Evolutionary conservation across 805 yeast genomes (phyloP).

Genomic region (Saccharomyces jurei): DNA sequence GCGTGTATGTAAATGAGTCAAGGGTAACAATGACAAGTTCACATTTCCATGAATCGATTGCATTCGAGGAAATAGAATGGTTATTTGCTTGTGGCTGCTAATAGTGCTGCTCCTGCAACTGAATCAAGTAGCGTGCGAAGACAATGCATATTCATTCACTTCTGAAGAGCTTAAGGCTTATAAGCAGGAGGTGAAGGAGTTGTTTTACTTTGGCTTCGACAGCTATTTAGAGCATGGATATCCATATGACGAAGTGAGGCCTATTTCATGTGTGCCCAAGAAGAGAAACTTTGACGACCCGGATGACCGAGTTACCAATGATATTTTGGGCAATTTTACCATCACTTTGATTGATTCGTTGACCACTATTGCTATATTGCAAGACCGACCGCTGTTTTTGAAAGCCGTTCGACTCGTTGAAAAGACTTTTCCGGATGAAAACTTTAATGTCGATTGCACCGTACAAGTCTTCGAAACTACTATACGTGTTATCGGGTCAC

Average conservation of each 20-base stretch:
- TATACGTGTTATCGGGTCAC: slow-evolving; percentile 75
- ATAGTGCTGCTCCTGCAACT: not conserved
- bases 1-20: slow-evolving; percentile 5
- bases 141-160: slow-evolving; percentile 19
- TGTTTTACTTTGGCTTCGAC: slow-evolving; percentile 71
- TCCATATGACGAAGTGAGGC: slow-evolving; percentile 77
- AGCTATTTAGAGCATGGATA: slow-evolving; percentile 62
- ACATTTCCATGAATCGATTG: not conserved
- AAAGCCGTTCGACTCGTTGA: slow-evolving; percentile 37
- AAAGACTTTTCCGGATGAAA: slow-evolving; percentile 23
- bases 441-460: slow-evolving; percentile 56
- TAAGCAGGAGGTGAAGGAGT: slow-evolving; percentile 40
- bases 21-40: slow-evolving; percentile 1
- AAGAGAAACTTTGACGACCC: slow-evolving; percentile 53
- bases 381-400: slow-evolving; percentile 49
- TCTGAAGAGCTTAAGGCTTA: slow-evolving; percentile 25
- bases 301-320: slow-evolving; percentile 57
- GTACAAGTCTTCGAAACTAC: slow-evolving; percentile 86
- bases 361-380: slow-evolving; percentile 70
- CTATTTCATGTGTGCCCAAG: slow-evolving; percentile 60
- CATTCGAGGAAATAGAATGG: not conserved
- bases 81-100: not conserved
- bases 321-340: slow-evolving; percentile 77
- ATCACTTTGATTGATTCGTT: slow-evolving; percentile 71
- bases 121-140: not conserved